Percentiles rank a stretch among this genome's conserved stretches.
phyloP scores from a whole-genome alignment of 2,329 filamentous ascomycete genomes.

The Cercospora janseana region DNA sequence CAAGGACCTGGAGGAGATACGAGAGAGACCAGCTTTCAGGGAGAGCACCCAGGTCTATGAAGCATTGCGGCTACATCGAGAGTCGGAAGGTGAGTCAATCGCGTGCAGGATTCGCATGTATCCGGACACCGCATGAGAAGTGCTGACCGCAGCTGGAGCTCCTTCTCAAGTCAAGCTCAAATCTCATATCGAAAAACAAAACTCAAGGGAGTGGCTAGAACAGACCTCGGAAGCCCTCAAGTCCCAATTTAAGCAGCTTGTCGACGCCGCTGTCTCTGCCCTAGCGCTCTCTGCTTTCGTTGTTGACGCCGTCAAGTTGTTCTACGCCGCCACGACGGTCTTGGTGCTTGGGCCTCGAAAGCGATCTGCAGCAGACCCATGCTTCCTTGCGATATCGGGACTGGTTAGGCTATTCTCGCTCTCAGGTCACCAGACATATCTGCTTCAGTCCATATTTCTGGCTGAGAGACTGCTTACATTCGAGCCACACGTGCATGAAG shows the following conservation, averaged over 20 bases:
- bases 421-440: conserved; percentile 20
- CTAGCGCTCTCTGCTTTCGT: conserved; percentile 28
- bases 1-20: conserved; percentile 31
- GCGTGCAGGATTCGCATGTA: too few relatives aligned
- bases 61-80: conserved; percentile 24
- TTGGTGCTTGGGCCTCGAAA: conserved; percentile 21
- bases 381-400: conserved; percentile 37
- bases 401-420: conserved; percentile 32
- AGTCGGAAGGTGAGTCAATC: not conserved
- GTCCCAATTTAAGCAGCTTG: conserved; percentile 24
- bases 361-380: conserved; percentile 31
- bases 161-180: too few relatives aligned
- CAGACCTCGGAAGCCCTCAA: conserved; percentile 30
- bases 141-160: too few relatives aligned
- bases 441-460: conserved; percentile 36
- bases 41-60: conserved; percentile 37
- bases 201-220: conserved; percentile 26
- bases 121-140: too few relatives aligned
- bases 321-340: conserved; percentile 24
- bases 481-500: conserved; percentile 35
- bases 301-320: conserved; percentile 30
- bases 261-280: conserved; percentile 12
- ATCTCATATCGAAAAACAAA: conserved; percentile 12
- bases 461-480: conserved; percentile 32
- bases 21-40: conserved; percentile 23